Base-by-base conservation (phyloP, 306 rosid species). In the Styphnolobium japonicum region DNA sequence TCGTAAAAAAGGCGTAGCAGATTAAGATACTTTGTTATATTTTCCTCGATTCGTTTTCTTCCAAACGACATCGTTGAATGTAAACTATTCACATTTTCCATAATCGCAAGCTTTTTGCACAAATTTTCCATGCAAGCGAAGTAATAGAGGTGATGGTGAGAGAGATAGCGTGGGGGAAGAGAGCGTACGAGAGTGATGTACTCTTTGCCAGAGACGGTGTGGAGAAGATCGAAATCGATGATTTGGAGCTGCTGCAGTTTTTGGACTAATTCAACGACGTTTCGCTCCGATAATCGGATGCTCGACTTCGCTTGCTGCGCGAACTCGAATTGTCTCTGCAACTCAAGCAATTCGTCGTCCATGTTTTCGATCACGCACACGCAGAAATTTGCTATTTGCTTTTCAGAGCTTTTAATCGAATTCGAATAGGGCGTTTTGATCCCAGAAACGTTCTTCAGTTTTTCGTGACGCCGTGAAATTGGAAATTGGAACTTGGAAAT, bases 241-340 rank as follows among this genome's bases (percentile, higher is more conserved):
- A 95, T 91, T 55, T 81, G 89, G 65, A 96, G 99, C 82, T 96
- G 92, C 60, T 91, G 99, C 64, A 96, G 92, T 82, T 93, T 96
- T 34, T 93, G 97, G 77, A 96, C 88, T 79, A 96, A 90, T 86
- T 96, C 99, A 81, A 96, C 98, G 75, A 96, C 96, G 85, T 96
- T 96, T 81, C 99, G 89, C 45, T 96, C 98, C 76, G 99, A 96
- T 76, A 96, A 87, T 43, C 98, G 91, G 67, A 93, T 83, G 88
- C 91, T 96, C 4, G 99, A 96, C 77, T 96, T 93, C 9, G 91
- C 99, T 74, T 96, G 91, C 88, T 96, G 99, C 3, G 97, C 99
- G 81, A 85, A 93, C 84, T 93, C 98, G 86, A 96, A 96, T 77
- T 93, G 99, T 49, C 92, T 73, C 90, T 96, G 99, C 74, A 96